phyloP scores from a whole-genome alignment of 2,329 filamentous ascomycete genomes.

The Tolypocladium ophioglossoides region DNA sequence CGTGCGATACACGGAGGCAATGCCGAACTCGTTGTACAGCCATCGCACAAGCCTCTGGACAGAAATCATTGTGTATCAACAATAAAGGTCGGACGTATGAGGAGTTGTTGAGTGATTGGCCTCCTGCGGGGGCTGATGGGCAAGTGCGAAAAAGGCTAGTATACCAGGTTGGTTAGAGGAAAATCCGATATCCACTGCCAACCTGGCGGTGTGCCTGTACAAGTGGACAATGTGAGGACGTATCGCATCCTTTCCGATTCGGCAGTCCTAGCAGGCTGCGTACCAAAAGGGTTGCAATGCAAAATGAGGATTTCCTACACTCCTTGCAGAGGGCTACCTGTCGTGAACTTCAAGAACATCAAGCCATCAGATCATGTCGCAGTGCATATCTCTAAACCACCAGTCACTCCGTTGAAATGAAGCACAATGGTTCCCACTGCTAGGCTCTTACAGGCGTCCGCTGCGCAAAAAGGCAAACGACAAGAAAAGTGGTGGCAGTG shows the following conservation, averaged over 20 bases:
- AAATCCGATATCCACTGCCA: background rate
- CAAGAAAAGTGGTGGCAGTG: background rate
- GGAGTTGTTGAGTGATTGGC: background rate
- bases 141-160: background rate
- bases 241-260: background rate
- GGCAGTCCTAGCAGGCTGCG: background rate
- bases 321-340: background rate
- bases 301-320: background rate
- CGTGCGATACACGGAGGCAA: conserved; percentile 32
- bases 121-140: background rate
- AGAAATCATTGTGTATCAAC: background rate
- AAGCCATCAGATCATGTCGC: background rate
- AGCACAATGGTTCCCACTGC: background rate
- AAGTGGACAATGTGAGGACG: background rate
- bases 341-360: background rate
- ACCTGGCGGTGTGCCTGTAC: background rate
- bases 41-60: conserved; percentile 5
- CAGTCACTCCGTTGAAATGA: background rate
- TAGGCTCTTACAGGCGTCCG: background rate
- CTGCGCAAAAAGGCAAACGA: background rate
- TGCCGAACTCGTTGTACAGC: conserved; percentile 35
- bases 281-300: background rate
- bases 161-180: too few relatives aligned
- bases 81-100: background rate
- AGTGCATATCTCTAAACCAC: background rate